Evolutionary conservation across 2,329 filamentous ascomycete species (phyloP).

Genomic region (Beauveria bassiana): DNA sequence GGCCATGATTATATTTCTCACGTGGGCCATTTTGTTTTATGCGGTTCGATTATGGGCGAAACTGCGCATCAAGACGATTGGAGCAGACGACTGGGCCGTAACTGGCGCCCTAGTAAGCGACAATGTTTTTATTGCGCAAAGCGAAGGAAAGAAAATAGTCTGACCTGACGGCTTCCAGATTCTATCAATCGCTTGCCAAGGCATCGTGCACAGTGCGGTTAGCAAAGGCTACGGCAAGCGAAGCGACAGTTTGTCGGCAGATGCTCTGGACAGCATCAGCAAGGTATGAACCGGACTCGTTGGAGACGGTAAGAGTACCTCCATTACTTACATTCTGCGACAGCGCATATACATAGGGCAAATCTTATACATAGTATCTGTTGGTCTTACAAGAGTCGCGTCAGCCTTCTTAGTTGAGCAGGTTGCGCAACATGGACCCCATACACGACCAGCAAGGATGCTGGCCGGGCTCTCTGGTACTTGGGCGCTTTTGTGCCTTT

Average conservation of each 20-base stretch:
- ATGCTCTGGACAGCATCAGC: neutral
- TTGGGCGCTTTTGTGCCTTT: conserved; percentile 6
- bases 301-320: neutral
- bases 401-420: conserved; percentile 9
- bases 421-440: conserved; percentile 9
- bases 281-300: neutral
- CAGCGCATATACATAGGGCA: conserved; percentile 5
- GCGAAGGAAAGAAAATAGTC: neutral
- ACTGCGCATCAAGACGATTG: neutral
- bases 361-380: conserved; percentile 6
- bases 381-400: conserved; percentile 10
- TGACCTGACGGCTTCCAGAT: neutral
- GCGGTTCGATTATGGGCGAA: neutral
- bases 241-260: neutral
- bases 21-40: neutral
- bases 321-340: neutral
- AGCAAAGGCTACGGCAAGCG: neutral
- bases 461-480: neutral
- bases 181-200: neutral
- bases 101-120: neutral
- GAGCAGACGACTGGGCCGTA: neutral
- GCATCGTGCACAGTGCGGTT: neutral
- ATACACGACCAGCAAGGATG: conserved; percentile 4
- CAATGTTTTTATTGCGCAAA: neutral
- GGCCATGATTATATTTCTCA: conserved; percentile 2